Evolutionary conservation across 345 rosid species (phyloP).

Genomic region (Hibiscus trionum): DNA sequence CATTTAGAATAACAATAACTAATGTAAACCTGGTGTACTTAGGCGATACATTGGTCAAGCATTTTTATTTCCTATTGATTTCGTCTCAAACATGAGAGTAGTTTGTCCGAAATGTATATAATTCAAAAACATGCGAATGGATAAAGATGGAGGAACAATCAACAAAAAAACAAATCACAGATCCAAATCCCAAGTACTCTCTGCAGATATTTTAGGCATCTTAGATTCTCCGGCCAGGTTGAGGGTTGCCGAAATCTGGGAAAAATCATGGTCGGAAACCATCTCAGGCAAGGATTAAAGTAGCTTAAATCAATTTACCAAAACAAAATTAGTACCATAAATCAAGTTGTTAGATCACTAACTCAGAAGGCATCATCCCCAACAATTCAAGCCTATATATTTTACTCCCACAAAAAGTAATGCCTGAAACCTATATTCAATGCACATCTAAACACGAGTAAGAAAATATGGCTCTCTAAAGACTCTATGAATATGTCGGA

Average conservation of each 20-base stretch:
- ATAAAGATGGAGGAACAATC: background rate
- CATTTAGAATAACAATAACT: too few species aligned
- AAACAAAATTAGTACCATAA: too few species aligned
- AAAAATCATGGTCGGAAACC: background rate
- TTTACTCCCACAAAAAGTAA: background rate
- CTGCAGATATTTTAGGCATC: conserved; percentile 7
- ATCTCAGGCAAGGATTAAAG: background rate
- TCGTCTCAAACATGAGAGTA: background rate
- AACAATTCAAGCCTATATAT: background rate
- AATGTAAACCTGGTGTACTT: too few species aligned
- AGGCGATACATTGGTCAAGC: background rate
- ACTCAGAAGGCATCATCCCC: background rate
- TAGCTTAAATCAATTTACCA: too few species aligned
- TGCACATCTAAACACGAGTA: too few species aligned
- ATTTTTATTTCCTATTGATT: background rate
- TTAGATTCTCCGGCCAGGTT: conserved; percentile 12
- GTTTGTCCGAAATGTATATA: conserved; percentile 11
- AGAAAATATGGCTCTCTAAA: too few species aligned
- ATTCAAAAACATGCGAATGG: conserved; percentile 6
- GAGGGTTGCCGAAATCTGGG: conserved; percentile 5
- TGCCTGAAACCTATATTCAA: too few species aligned
- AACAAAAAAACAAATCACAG: conserved; percentile 6
- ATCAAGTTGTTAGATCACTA: background rate
- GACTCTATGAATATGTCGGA: too few species aligned
- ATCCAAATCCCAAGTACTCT: conserved; percentile 14